These are phyloP conservation scores for Ephemerocybe angulata DNA, from an alignment of 768 basidiomycete genomes.

Conservation along the genomic window DNA sequence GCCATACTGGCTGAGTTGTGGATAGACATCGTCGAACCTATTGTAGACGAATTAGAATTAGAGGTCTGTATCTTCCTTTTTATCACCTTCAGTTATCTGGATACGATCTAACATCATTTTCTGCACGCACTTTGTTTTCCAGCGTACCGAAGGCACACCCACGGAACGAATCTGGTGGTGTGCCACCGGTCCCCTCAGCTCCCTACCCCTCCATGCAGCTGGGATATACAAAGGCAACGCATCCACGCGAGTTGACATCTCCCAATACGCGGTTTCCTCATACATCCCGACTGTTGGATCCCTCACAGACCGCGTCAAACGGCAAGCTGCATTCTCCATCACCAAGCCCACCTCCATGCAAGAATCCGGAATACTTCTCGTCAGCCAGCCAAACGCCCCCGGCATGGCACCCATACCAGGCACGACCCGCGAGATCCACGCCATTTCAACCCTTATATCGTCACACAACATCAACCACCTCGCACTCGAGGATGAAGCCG, in stretches of 20 bases:
- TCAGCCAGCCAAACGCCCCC: constrained; percentile 10
- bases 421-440: constrained; percentile 4
- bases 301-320: background rate
- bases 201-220: constrained; percentile 3
- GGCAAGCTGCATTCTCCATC: background rate
- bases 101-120: background rate
- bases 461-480: constrained; percentile 15
- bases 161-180: constrained; percentile 2
- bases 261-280: constrained; percentile 2
- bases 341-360: too few relatives aligned
- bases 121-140: background rate
- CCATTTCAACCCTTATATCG: background rate
- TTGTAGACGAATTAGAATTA: background rate
- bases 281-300: constrained; percentile 3
- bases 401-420: constrained; percentile 6
- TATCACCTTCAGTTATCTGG: too few relatives aligned
- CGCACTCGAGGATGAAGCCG: constrained; percentile 13
- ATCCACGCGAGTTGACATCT: background rate
- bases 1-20: background rate
- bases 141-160: background rate
- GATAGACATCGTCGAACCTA: background rate
- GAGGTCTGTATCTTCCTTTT: too few relatives aligned
- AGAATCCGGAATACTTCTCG: constrained; percentile 6
- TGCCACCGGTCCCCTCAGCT: constrained; percentile 1
- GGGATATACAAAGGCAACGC: background rate